Percentiles rank a stretch among this genome's conserved stretches.
These are phyloP conservation scores for Sporothrix pallida DNA, from an alignment of 2,329 filamentous ascomycete species.

Conservation along the genomic window DNA sequence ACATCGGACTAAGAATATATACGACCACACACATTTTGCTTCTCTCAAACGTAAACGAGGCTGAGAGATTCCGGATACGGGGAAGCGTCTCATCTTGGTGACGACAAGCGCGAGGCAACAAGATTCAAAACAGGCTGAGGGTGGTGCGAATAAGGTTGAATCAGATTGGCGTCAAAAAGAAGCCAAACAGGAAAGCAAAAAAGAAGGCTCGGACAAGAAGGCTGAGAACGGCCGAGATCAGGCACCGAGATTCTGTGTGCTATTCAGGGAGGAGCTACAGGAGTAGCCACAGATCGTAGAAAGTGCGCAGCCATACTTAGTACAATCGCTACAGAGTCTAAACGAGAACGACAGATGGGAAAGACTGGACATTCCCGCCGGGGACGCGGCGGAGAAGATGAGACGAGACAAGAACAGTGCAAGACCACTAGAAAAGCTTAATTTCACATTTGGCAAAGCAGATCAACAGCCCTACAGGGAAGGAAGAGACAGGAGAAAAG, in stretches of 20 bases:
- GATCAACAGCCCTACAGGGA: not conserved
- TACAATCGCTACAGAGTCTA: too few species aligned
- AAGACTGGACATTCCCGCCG: too few species aligned
- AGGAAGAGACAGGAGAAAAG: too few species aligned
- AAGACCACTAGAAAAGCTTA: not conserved
- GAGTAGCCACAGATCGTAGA: too few species aligned
- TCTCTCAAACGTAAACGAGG: not conserved
- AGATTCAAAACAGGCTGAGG: not conserved
- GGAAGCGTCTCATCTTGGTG: not conserved
- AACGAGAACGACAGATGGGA: too few species aligned
- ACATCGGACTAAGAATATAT: not conserved
- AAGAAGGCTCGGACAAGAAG: too few species aligned
- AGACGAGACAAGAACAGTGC: not conserved
- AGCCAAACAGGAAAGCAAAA: not conserved
- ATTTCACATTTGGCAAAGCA: not conserved
- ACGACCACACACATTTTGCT: too few species aligned
- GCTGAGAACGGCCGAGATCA: not conserved
- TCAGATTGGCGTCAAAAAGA: not conserved
- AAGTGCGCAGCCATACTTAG: too few species aligned
- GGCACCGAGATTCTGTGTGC: not conserved
- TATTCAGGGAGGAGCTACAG: not conserved
- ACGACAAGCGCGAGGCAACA: slow-evolving; percentile 22
- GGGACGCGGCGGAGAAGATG: not conserved
- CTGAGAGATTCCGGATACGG: not conserved
- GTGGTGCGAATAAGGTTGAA: too few species aligned